phyloP scores from a whole-genome alignment of 768 basidiomycete species.

The Cubamyces sp. region DNA sequence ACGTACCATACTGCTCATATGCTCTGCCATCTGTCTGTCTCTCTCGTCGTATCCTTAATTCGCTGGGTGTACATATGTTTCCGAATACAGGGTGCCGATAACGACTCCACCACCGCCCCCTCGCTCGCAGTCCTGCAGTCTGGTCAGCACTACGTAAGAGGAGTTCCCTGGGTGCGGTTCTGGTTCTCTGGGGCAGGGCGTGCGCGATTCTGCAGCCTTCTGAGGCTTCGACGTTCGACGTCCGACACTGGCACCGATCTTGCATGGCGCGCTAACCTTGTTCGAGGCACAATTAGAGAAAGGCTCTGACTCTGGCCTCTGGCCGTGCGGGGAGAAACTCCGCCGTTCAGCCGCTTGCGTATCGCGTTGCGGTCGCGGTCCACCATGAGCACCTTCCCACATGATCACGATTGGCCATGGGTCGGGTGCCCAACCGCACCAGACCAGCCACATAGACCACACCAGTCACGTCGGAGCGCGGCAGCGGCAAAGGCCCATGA shows the following conservation, averaged over 20 bases:
- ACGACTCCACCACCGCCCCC: background rate
- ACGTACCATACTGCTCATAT: constrained; percentile 27
- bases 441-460: too few relatives aligned
- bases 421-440: too few relatives aligned
- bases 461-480: too few relatives aligned
- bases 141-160: constrained; percentile 15
- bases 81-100: constrained; percentile 27
- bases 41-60: constrained; percentile 19
- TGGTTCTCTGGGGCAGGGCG: background rate
- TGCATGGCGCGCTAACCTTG: constrained; percentile 10
- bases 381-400: too few relatives aligned
- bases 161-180: constrained; percentile 9
- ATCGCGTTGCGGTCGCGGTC: background rate
- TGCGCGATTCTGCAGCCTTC: background rate
- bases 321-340: constrained; percentile 12
- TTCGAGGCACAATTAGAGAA: background rate
- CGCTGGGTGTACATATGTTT: constrained; percentile 23
- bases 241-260: constrained; percentile 10
- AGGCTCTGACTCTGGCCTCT: too few relatives aligned
- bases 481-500: too few relatives aligned
- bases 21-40: constrained; percentile 14
- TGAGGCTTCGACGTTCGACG: background rate
- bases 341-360: constrained; percentile 8
- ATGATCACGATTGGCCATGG: too few relatives aligned
- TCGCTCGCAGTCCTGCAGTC: background rate